Evolutionary conservation across 768 basidiomycete genomes (phyloP), one percentile per base, ranked within the genome.

Genomic region (Boletales sp.): DNA sequence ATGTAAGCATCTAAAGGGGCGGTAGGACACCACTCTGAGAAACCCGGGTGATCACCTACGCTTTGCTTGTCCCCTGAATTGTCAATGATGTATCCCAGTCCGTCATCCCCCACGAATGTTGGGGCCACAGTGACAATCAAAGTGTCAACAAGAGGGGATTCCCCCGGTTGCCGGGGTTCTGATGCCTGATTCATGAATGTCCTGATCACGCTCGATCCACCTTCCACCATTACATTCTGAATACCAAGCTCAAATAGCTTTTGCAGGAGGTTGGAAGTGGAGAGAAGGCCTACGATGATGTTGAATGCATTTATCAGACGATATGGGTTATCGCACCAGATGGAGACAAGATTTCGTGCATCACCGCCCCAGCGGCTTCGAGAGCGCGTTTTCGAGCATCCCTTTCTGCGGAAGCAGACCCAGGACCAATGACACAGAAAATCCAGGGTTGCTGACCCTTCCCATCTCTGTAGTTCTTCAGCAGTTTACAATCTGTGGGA

Each of bases 141-240:
- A 12, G 77, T 74, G 65, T 97, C 89, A 6, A 95, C 75, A 12
- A 80, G 52, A 27, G 63, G 60, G 13, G 54, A 46, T 39, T 53
- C 52, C 21, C 44, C 36, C 15, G 51, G 31, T 40, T 8, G 9
- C 14, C 43, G 43, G 31, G 53, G 40, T 43, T 47, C 51, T 8
- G 53, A 55, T 18, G 46, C 50, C 21, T 47, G 51, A 18, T 49
- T 27, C 27, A 59, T 51, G 48, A 68, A 68, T 1, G 88, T 83
- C 7, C 76, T 73, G 49, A 99, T 92, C 54, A 99, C 76, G 9
- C 72, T 70, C 9, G 91, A 87, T 14, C 97, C 97, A 45, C 97
- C 97, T 72, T 99, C 97, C 7, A 97, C 89, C 95, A 99, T 99
- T 47, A 97, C 71, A 11, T 84, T 86, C 11, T 69, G 68, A 53